A percentile compares a stretch with the other conserved stretches of the same genome.
Conservation (phyloP, 768 basidiomycete species). For the Psilocybe subaeruginosa region DNA sequence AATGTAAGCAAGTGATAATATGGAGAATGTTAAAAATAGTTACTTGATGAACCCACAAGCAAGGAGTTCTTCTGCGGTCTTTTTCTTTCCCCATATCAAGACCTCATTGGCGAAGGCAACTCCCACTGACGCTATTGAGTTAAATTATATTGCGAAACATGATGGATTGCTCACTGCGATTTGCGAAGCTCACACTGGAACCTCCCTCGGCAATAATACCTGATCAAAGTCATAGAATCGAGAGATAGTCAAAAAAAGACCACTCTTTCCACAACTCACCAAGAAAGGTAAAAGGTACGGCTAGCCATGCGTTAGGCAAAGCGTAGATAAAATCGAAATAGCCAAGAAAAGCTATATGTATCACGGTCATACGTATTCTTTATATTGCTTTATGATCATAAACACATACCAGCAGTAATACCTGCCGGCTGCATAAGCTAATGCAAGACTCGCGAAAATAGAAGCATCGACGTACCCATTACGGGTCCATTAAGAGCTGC, state of each 20-base stretch:
- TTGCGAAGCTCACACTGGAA: slow-evolving; percentile 69
- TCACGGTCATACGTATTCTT: background rate
- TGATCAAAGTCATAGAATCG: slow-evolving; percentile 24
- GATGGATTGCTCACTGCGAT: slow-evolving; percentile 51
- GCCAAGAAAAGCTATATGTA: slow-evolving; percentile 59
- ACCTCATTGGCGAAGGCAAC: slow-evolving; percentile 72
- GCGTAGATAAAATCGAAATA: slow-evolving; percentile 79
- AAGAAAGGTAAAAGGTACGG: slow-evolving; percentile 69
- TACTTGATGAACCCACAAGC: slow-evolving; percentile 69
- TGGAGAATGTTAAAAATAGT: slow-evolving; percentile 13
- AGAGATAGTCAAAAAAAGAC: background rate
- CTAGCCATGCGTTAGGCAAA: slow-evolving; percentile 62
- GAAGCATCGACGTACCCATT: slow-evolving; percentile 49
- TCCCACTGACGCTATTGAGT: slow-evolving; percentile 52
- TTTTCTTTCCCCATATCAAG: slow-evolving; percentile 71
- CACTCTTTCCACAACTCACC: slow-evolving; percentile 33
- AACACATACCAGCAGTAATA: slow-evolving; percentile 59
- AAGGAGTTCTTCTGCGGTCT: slow-evolving; percentile 57
- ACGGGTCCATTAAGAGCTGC: slow-evolving; percentile 78
- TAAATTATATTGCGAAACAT: background rate
- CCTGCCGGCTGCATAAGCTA: slow-evolving; percentile 40
- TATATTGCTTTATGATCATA: background rate
- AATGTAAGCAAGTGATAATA: background rate
- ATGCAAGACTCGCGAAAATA: background rate
- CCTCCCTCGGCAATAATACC: slow-evolving; percentile 72